Evolutionary conservation across 2,329 filamentous ascomycete species (phyloP).

Genomic region (Monilinia polystroma): DNA sequence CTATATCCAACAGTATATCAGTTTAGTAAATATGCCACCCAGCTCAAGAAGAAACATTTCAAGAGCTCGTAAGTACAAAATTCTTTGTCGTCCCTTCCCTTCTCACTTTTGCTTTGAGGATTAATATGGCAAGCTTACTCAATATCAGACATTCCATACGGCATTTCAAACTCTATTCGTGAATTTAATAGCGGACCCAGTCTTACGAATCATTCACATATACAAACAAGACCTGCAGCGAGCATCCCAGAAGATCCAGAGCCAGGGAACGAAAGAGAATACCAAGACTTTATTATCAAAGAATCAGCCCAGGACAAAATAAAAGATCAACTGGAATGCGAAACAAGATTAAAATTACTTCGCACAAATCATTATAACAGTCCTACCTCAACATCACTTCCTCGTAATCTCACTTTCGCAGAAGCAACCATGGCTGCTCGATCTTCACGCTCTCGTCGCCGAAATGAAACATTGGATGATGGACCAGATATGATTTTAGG

Average conservation of each 20-base stretch:
- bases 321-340: slow-evolving; percentile 20
- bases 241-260: neutral
- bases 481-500: slow-evolving; percentile 17
- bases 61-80: slow-evolving; percentile 16
- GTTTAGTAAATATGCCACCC: slow-evolving; percentile 5
- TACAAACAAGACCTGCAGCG: slow-evolving; percentile 19
- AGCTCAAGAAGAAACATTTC: slow-evolving; percentile 6
- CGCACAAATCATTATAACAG: neutral
- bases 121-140: slow-evolving; percentile 21
- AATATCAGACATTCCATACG: slow-evolving; percentile 6
- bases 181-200: slow-evolving; percentile 12
- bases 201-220: slow-evolving; percentile 19
- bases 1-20: neutral
- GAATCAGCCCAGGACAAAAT: slow-evolving; percentile 24
- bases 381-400: neutral
- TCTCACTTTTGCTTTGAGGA: slow-evolving; percentile 10
- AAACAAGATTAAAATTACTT: slow-evolving; percentile 9
- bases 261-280: neutral
- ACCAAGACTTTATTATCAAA: slow-evolving; percentile 19
- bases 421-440: slow-evolving; percentile 25
- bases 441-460: slow-evolving; percentile 16
- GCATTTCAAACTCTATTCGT: slow-evolving; percentile 10
- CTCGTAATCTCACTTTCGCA: slow-evolving; percentile 20
- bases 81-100: slow-evolving; percentile 20
- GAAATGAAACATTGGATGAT: slow-evolving; percentile 15